Percentiles rank a stretch among this genome's conserved stretches.
Conservation (phyloP, 2,329 filamentous ascomycete species). For the Pseudopyricularia cyperi region DNA sequence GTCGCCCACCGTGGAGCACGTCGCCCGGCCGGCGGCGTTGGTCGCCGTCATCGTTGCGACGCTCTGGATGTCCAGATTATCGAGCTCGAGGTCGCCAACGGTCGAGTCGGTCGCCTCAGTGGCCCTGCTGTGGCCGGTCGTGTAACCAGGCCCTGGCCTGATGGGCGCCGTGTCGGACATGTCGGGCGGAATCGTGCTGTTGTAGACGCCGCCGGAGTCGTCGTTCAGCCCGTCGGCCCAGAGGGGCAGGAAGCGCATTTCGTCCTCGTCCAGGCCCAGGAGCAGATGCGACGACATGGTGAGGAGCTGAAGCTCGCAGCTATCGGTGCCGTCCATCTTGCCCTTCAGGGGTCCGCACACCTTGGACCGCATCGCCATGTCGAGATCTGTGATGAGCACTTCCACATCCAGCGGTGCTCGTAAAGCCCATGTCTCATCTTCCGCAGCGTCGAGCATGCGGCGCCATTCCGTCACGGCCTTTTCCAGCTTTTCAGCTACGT, state of each 20-base stretch:
- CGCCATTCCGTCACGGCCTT: neutral
- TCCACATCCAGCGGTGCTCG: neutral
- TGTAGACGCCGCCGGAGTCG: constrained; percentile 34
- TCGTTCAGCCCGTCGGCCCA: constrained; percentile 49
- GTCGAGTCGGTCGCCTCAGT: constrained; percentile 13
- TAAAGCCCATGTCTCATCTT: too few species aligned
- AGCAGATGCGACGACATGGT: constrained; percentile 28
- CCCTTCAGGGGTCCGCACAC: neutral
- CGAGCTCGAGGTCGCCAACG: constrained; percentile 21
- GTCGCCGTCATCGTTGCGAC: constrained; percentile 18
- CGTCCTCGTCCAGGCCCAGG: constrained; percentile 37
- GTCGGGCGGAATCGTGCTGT: constrained; percentile 17
- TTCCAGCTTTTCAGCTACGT: neutral
- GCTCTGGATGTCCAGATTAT: constrained; percentile 15
- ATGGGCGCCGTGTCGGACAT: constrained; percentile 28
- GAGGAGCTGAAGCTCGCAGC: neutral
- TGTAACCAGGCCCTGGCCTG: constrained; percentile 32
- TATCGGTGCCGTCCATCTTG: neutral
- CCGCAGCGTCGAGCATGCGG: neutral
- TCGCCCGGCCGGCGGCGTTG: constrained; percentile 24
- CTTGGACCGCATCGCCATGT: neutral
- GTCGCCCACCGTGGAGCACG: constrained; percentile 17
- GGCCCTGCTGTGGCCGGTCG: constrained; percentile 26
- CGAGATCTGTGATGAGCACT: neutral
- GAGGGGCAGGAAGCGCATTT: constrained; percentile 50